A percentile compares a stretch with the other conserved stretches of the same genome.
phyloP scores from a whole-genome alignment of 306 rosid genomes.

The Ceratonia siliqua region DNA sequence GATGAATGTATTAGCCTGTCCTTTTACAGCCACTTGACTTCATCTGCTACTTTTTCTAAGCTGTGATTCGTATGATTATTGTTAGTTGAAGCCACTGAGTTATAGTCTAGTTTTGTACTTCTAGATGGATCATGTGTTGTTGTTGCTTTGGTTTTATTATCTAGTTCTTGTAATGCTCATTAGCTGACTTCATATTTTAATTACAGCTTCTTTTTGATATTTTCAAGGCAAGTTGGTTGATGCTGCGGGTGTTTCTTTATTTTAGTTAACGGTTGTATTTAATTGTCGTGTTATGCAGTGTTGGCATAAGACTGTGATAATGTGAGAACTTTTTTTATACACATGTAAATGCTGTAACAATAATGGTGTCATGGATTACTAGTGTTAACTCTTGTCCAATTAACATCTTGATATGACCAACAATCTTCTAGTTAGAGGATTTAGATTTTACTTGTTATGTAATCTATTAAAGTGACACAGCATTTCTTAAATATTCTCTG shows the following conservation, averaged over 20 bases:
- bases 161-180: background rate
- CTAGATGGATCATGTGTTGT: background rate
- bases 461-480: background rate
- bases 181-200: background rate
- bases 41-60: constrained; percentile 10
- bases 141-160: background rate
- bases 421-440: background rate
- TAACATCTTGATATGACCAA: background rate
- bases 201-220: background rate
- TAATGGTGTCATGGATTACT: background rate
- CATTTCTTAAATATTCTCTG: background rate
- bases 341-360: background rate
- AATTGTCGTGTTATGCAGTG: background rate
- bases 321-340: background rate
- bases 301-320: background rate
- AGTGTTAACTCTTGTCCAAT: background rate
- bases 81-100: background rate
- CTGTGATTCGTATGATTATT: constrained; percentile 2
- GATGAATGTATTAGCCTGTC: constrained; percentile 79
- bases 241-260: background rate
- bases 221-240: background rate
- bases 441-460: too few relatives aligned
- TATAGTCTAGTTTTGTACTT: constrained; percentile 13
- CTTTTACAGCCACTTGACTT: constrained; percentile 62
- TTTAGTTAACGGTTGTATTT: background rate